Conservation (phyloP, 805 yeast species). For the Barnettozyma pratensis region DNA sequence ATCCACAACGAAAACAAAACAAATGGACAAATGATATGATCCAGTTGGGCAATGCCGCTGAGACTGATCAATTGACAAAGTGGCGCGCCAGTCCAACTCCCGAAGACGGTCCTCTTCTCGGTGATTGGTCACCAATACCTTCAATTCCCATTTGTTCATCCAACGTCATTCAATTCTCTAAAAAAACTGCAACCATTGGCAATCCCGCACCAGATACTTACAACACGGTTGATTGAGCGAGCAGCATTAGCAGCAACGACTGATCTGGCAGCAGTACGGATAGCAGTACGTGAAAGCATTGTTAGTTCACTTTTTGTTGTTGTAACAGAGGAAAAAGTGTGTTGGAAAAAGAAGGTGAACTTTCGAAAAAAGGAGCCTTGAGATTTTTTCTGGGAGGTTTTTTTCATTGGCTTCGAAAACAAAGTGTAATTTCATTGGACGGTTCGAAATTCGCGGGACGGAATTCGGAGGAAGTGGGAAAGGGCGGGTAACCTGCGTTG, state of each 20-base stretch:
- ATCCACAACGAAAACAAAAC: too few relatives aligned
- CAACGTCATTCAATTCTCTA: not conserved
- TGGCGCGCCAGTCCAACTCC: too few relatives aligned
- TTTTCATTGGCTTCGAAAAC: conserved; percentile 20
- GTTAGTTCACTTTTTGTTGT: conserved; percentile 12
- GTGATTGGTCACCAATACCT: too few relatives aligned
- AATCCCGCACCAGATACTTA: conserved; percentile 28
- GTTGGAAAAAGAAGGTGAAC: conserved; percentile 15
- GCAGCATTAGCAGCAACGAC: conserved; percentile 55
- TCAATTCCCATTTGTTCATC: too few relatives aligned
- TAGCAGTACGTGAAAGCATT: conserved; percentile 85
- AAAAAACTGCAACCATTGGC: not conserved
- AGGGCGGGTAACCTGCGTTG: not conserved
- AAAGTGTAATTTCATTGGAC: conserved; percentile 12
- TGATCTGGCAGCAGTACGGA: conserved; percentile 81
- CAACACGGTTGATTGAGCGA: conserved; percentile 31
- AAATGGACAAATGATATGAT: too few relatives aligned
- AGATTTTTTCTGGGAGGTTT: conserved; percentile 9
- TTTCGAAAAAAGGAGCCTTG: conserved; percentile 17
- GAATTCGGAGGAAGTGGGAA: not conserved
- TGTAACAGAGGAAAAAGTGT: conserved; percentile 1
- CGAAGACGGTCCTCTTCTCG: too few relatives aligned
- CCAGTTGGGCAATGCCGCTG: too few relatives aligned
- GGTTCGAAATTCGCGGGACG: conserved; percentile 2
- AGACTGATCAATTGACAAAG: too few relatives aligned